Evolutionary conservation across 768 basidiomycete species (phyloP), one percentile per base, ranked within the genome.

Genomic region (Pleurotus tuoliensis): DNA sequence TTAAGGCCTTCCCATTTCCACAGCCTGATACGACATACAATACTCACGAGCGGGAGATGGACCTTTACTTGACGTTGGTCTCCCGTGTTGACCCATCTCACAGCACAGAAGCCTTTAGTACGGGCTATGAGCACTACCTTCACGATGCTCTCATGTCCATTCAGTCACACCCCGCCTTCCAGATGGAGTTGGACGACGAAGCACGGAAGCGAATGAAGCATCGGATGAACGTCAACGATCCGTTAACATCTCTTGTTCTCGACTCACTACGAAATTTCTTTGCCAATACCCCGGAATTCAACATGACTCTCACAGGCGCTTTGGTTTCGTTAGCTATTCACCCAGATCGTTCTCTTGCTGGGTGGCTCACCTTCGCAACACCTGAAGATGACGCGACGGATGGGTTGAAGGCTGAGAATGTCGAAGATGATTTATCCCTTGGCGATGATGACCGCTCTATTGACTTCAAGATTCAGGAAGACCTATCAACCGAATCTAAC

Each of bases 1-100:
- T 50, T 12, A 38, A 52, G 5, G 12, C 60, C 20, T 56, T 57
- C 43, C 59, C 72, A 9, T 86, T 84, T 61, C 63, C 70, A 18
- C 86, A 86, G 63, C 89, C 91, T 2, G 81, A 81, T 57, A 88
- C 84, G 34, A 92, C 88, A 16, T 85, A 81, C 67, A 82, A 80
- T n/a, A 88, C 89, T 1, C 90, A 91, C 65, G 88, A 91, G 64
- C 86, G 88, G 20, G 92, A 94, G 72, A 88, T 90, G 80, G 83
- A 80, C 4, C 77, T 94, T 20, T 94, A 94, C 62, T 78, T 90
- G 50, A 75, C 85, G 20, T 79, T 91, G 1, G 83, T 94, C 15
- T 89, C 88, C n/a, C 82, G 87, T 13, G 79, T 90, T 15, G 86
- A 91, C 62, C 87, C 87, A 24, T 79, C 80, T 15, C 84, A 89